These are phyloP conservation scores for Raddia guianensis DNA, from an alignment of 176 grass and related monocot species.

Conservation along the genomic window DNA sequence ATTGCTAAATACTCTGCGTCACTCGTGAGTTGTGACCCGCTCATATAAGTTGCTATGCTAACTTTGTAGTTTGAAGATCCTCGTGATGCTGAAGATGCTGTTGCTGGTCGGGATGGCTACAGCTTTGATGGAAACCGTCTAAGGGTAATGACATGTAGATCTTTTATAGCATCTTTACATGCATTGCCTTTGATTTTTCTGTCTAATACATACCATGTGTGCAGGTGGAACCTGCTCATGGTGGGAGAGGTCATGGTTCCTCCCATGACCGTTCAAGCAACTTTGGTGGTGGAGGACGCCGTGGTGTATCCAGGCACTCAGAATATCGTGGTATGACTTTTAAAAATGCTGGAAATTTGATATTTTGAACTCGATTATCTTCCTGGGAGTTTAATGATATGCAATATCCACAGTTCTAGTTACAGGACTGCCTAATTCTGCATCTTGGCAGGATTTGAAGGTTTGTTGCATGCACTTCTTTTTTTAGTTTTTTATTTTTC, in stretches of 20 bases:
- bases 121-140: conserved; percentile 88
- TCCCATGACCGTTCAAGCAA: conserved; percentile 56
- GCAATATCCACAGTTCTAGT: conserved; percentile 61
- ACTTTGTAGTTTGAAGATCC: conserved; percentile 88
- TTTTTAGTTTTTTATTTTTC: neutral
- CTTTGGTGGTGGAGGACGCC: conserved; percentile 58
- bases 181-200: neutral
- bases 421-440: conserved; percentile 87
- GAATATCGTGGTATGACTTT: conserved; percentile 78
- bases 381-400: conserved; percentile 1
- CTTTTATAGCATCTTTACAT: neutral
- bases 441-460: conserved; percentile 99
- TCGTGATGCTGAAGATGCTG: conserved; percentile 89
- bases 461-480: conserved; percentile 31
- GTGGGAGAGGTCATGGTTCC: conserved; percentile 76
- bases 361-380: conserved; percentile 12
- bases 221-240: conserved; percentile 93
- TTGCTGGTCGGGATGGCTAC: conserved; percentile 85
- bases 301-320: conserved; percentile 82
- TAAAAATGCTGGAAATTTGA: conserved; percentile 10
- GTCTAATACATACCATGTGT: conserved; percentile 11
- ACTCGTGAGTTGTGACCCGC: neutral
- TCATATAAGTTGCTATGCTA: neutral
- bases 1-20: neutral
- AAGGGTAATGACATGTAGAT: conserved; percentile 50